phyloP scores from a whole-genome alignment of 257 asterid genomes.

The Solanum chiquidenum region DNA sequence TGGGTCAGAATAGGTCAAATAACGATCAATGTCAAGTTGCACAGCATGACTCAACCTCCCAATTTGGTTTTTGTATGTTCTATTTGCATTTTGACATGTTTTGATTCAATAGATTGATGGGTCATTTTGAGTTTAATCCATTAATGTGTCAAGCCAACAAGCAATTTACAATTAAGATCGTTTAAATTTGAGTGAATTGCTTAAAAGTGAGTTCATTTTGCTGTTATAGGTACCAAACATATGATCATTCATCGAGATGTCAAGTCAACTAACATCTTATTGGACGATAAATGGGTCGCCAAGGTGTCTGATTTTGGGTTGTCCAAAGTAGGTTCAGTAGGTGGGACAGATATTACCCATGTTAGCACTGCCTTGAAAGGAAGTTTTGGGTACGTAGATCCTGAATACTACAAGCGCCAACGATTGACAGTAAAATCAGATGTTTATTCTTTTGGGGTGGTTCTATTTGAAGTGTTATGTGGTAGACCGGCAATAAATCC shows the following conservation, averaged over 20 bases:
- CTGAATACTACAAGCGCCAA: constrained; percentile 44
- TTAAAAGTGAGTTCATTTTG: neutral
- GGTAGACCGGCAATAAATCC: constrained; percentile 28
- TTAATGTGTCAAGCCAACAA: neutral
- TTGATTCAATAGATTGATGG: neutral
- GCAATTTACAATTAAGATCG: neutral
- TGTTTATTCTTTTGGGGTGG: constrained; percentile 63
- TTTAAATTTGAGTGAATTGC: neutral
- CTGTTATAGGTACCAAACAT: constrained; percentile 2
- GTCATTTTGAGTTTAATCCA: neutral
- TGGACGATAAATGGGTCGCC: constrained; percentile 51
- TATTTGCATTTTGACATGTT: neutral
- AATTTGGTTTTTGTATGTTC: neutral
- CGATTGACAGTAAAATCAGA: constrained; percentile 54
- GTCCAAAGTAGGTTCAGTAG: constrained; percentile 43
- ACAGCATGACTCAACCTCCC: neutral
- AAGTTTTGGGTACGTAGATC: constrained; percentile 57
- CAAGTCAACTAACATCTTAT: constrained; percentile 50
- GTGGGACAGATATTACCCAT: constrained; percentile 14
- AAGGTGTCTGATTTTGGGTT: constrained; percentile 67
- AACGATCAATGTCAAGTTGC: neutral
- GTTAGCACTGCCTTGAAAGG: constrained; percentile 69
- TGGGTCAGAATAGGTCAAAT: neutral
- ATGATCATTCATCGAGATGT: constrained; percentile 57
- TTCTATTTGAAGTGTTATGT: constrained; percentile 44